Evolutionary conservation across 1,284 basidiomycete genomes (phyloP), one percentile per base, ranked within the genome.

Genomic region (Moesziomyces antarcticus): DNA sequence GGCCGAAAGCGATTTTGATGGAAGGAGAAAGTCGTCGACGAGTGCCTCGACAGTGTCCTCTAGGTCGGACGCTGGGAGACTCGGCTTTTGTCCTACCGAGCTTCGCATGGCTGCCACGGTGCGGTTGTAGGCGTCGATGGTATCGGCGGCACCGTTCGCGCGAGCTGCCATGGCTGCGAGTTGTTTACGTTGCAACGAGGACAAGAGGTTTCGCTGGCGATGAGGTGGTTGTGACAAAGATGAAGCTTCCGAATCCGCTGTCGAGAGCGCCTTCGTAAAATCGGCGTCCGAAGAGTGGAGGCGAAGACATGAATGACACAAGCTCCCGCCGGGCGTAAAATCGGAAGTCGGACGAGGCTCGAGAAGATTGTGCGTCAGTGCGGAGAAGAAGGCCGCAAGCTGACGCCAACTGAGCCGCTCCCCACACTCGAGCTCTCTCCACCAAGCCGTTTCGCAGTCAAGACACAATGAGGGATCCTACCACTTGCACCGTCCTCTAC

Each of bases 401-500:
- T 40, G 16, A 40, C 14, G 13, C 37, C 13, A 35, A 35, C 13
- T 35, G 35, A 14, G 35, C 35, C 37, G 37, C 48, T 21, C 35
- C 22, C 18, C 21, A 27, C 16, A 33, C 5, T 11, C 33, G 10
- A 46, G 20, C 8, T 5, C 40, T 10, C 40, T 5, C 5, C 44
- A 20, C 42, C 40, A 48, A 40, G 4, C 30, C 30, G 7, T 13
- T 13, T 13, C 30, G 30, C 30, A 13, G 11, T 33, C 10, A 1
- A 33, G 30, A 10, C 46, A 48, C n/a, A 20, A 73, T 73, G 71
- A 62, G 73, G 24, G 69, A 78, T 43, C 75, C 75, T 18, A 70
- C 55, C 21, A 63, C 65, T 8, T 69, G 64, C 59, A 75, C 79
- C 3, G 53, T 68, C n/a, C 68, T 80, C 6, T 80, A 80, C 75